These are phyloP conservation scores for Bipolaris bicolor DNA, from an alignment of 2,329 filamentous ascomycete species.

Conservation along the genomic window DNA sequence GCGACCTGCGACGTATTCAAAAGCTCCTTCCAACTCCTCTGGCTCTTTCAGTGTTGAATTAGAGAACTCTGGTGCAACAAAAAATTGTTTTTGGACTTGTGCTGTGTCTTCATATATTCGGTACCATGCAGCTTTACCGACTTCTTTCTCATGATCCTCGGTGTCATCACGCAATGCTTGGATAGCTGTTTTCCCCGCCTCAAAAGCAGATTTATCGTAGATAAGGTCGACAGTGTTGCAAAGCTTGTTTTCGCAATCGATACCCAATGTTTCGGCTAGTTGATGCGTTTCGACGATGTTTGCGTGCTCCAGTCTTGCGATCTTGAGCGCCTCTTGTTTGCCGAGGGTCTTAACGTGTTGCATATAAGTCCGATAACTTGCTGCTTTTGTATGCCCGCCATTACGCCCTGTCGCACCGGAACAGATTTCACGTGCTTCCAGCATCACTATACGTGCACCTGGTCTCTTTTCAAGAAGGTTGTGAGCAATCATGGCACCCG, in stretches of 20 bases:
- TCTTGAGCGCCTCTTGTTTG: slow-evolving; percentile 55
- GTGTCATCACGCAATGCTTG: slow-evolving; percentile 30
- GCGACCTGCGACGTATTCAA: slow-evolving; percentile 42
- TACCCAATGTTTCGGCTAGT: slow-evolving; percentile 57
- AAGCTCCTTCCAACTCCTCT: slow-evolving; percentile 36
- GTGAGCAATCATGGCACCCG: slow-evolving; percentile 48
- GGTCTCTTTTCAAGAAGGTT: slow-evolving; percentile 36
- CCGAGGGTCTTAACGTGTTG: slow-evolving; percentile 56
- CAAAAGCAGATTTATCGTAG: slow-evolving; percentile 54
- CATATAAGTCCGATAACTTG: slow-evolving; percentile 59
- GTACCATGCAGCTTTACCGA: slow-evolving; percentile 39
- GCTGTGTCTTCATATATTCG: slow-evolving; percentile 24
- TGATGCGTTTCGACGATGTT: slow-evolving; percentile 62
- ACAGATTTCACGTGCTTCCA: slow-evolving; percentile 50
- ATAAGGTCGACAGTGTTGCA: slow-evolving; percentile 65
- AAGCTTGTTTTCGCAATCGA: slow-evolving; percentile 54
- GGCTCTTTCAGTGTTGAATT: slow-evolving; percentile 21
- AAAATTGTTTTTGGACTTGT: slow-evolving; percentile 26
- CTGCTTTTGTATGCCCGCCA: slow-evolving; percentile 58
- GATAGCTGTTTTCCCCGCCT: slow-evolving; percentile 35
- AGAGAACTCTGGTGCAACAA: slow-evolving; percentile 21
- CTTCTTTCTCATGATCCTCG: slow-evolving; percentile 29
- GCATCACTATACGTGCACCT: slow-evolving; percentile 40
- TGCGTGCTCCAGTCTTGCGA: slow-evolving; percentile 49
- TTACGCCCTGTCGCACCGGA: slow-evolving; percentile 53